phyloP scores from a whole-genome alignment of 805 yeast species.

The Starmerella roubikii region DNA sequence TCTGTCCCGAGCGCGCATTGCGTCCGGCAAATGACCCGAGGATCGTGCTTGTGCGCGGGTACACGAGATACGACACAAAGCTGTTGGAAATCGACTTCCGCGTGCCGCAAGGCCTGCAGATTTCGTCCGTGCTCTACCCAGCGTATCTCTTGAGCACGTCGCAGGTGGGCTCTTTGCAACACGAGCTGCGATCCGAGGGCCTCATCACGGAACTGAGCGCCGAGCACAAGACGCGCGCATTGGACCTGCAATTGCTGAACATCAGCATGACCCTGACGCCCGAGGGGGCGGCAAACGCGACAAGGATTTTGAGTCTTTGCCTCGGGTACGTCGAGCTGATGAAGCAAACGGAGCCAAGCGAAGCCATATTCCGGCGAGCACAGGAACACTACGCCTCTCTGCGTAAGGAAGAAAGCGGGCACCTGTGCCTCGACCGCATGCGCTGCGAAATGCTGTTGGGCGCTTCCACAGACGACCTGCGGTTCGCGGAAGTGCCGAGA shows the following conservation, averaged over 20 bases:
- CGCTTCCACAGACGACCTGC: background rate
- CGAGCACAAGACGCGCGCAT: background rate
- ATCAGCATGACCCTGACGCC: background rate
- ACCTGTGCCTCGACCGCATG: background rate
- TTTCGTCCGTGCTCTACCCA: background rate
- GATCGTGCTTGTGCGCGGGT: background rate
- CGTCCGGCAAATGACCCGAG: background rate
- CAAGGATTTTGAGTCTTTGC: background rate
- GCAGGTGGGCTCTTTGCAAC: background rate
- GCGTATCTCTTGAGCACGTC: background rate
- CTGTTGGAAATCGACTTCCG: background rate
- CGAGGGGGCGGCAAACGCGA: background rate
- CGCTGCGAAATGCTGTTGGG: background rate
- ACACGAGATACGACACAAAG: background rate
- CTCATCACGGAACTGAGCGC: background rate
- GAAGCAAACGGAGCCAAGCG: background rate
- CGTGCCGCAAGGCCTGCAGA: background rate
- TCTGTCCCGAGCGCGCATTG: background rate
- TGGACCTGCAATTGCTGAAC: background rate
- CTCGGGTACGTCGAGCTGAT: background rate
- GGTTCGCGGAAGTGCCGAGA: background rate
- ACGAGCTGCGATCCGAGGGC: background rate
- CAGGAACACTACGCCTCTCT: background rate
- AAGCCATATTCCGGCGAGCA: background rate
- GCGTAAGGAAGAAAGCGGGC: background rate